Evolutionary conservation across 495 filamentous ascomycete species (phyloP).

Genomic region (Niebla homalea): DNA sequence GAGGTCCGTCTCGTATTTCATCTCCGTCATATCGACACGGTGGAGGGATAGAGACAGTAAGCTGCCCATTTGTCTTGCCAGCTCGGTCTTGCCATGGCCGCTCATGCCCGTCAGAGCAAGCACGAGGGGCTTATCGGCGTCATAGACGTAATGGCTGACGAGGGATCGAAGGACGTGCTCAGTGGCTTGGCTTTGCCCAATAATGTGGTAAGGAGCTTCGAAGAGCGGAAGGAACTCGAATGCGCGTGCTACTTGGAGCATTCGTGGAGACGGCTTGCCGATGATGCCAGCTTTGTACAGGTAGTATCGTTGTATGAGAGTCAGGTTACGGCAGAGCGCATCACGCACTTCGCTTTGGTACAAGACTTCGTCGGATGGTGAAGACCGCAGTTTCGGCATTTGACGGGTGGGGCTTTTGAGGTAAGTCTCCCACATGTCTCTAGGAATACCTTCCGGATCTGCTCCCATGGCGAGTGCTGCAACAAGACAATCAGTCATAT

Average conservation of each 20-base stretch:
- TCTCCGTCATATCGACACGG: constrained; percentile 31
- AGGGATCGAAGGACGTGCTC: constrained; percentile 21
- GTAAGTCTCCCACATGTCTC: constrained; percentile 14
- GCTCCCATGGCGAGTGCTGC: constrained; percentile 13
- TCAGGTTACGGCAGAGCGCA: constrained; percentile 23
- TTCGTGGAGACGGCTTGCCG: constrained; percentile 17
- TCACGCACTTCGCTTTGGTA: constrained; percentile 1
- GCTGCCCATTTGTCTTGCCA: constrained; percentile 30
- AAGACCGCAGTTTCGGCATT: no score
- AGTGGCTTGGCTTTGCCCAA: constrained; percentile 32
- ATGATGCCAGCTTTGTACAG: constrained; percentile 24
- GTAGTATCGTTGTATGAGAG: constrained; percentile 35
- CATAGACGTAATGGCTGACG: constrained; percentile 17
- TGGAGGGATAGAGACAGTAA: constrained; percentile 25
- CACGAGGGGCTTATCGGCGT: constrained; percentile 20
- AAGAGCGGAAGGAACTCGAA: constrained; percentile 24
- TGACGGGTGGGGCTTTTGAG: constrained; percentile 2
- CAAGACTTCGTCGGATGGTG: neutral
- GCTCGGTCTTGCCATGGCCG: constrained; percentile 41
- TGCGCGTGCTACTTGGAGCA: constrained; percentile 23
- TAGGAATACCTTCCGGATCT: constrained; percentile 6
- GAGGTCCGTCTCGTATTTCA: constrained; percentile 27
- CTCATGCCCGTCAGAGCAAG: constrained; percentile 36
- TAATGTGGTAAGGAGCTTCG: constrained; percentile 30
- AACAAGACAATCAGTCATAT: constrained; percentile 8